Percentiles rank a stretch among this genome's conserved stretches.
Conservation (phyloP, 352 stramenopile genomes). For the Phytophthora constricta region DNA sequence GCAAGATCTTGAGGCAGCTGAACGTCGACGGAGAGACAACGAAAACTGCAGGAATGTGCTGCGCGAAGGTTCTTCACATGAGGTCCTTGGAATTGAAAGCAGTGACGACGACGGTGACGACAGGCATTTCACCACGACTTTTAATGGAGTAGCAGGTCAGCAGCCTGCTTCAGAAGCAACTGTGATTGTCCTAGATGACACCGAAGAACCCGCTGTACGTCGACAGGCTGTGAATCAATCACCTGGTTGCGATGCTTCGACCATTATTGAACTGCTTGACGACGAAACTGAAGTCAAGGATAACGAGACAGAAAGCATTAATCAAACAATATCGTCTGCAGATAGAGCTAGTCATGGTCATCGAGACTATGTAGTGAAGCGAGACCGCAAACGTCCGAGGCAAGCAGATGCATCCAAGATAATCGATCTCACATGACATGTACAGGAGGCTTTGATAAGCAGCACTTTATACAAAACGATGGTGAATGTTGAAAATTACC, state of each 20-base stretch:
- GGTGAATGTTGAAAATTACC: slow-evolving; percentile 17
- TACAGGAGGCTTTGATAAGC: too few species aligned
- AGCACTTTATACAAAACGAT: too few species aligned
- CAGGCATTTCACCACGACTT: neutral
- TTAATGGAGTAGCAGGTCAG: neutral
- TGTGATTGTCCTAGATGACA: slow-evolving; percentile 21
- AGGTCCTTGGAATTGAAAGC: slow-evolving; percentile 55
- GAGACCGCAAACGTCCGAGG: slow-evolving; percentile 21
- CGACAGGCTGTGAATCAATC: neutral
- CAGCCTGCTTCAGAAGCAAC: neutral
- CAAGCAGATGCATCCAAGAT: slow-evolving; percentile 17
- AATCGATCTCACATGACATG: slow-evolving; percentile 43
- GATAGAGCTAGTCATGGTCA: neutral
- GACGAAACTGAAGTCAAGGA: slow-evolving; percentile 15
- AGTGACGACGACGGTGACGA: slow-evolving; percentile 46
- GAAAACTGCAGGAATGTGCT: slow-evolving; percentile 39
- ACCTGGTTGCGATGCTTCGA: neutral
- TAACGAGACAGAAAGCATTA: neutral
- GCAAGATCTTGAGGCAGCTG: slow-evolving; percentile 61
- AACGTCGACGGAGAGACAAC: slow-evolving; percentile 55
- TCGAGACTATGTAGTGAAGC: neutral
- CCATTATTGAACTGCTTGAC: slow-evolving; percentile 24
- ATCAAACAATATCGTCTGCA: neutral
- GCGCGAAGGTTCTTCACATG: slow-evolving; percentile 30
- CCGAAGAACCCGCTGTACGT: neutral